These are phyloP conservation scores for Lecanicillium sp. DNA, from an alignment of 2,329 filamentous ascomycete species.

Conservation along the genomic window DNA sequence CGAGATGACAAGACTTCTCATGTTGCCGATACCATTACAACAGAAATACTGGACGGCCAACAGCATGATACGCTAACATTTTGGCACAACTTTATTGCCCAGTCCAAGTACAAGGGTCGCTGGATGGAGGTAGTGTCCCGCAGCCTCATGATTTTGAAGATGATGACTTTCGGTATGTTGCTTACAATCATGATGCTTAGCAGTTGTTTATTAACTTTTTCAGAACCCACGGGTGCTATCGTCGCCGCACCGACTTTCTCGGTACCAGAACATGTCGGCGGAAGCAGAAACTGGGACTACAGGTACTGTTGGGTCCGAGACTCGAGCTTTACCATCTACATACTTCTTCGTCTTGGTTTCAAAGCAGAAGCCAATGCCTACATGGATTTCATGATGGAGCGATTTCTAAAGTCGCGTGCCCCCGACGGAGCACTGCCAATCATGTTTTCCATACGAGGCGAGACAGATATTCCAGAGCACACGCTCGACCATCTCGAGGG, in stretches of 20 bases:
- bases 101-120: conserved; percentile 62
- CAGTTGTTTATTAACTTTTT: neutral
- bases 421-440: conserved; percentile 61
- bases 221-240: conserved; percentile 69
- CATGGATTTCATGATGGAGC: conserved; percentile 69
- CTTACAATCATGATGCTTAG: neutral
- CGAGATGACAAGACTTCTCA: conserved; percentile 54
- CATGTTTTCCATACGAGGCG: conserved; percentile 74
- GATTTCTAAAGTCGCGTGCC: conserved; percentile 54
- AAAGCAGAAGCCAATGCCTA: conserved; percentile 69
- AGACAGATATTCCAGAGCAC: conserved; percentile 64
- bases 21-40: conserved; percentile 50
- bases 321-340: conserved; percentile 70
- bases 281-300: conserved; percentile 62
- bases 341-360: conserved; percentile 69
- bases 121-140: conserved; percentile 66
- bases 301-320: conserved; percentile 75
- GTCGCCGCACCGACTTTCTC: conserved; percentile 72
- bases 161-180: conserved; percentile 55
- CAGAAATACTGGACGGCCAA: conserved; percentile 48
- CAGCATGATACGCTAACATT: conserved; percentile 64
- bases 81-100: conserved; percentile 67
- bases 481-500: conserved; percentile 65
- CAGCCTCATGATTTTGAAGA: conserved; percentile 66
- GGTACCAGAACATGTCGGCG: conserved; percentile 66